These are phyloP conservation scores for Quercus engelmannii DNA, from an alignment of 306 rosid species.

Conservation along the genomic window DNA sequence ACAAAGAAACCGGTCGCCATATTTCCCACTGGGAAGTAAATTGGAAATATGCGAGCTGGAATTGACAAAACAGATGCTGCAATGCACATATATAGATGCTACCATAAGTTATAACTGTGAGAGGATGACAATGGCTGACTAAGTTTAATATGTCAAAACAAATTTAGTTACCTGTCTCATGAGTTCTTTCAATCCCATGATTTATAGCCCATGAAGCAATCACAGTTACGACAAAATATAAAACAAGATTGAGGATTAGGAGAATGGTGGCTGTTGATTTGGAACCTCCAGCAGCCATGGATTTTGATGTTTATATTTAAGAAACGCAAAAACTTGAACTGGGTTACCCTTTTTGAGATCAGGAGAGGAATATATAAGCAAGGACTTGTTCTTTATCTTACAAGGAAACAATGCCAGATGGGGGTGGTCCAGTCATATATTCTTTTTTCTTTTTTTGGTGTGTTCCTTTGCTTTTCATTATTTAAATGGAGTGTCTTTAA, in stretches of 20 bases:
- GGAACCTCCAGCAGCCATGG: conserved; percentile 65
- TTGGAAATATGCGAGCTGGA: conserved; percentile 72
- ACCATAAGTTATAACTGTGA: background rate
- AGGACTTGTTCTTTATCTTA: conserved; percentile 11
- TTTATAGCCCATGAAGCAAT: conserved; percentile 86
- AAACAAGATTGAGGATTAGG: conserved; percentile 52
- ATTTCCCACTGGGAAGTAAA: conserved; percentile 82
- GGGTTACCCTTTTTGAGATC: background rate
- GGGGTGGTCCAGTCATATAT: background rate
- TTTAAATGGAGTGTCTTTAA: conserved; percentile 33
- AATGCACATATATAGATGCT: conserved; percentile 6
- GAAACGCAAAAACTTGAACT: conserved; percentile 11
- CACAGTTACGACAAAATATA: conserved; percentile 58
- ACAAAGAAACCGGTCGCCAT: conserved; percentile 79
- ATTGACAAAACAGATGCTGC: conserved; percentile 63
- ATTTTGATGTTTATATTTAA: conserved; percentile 20
- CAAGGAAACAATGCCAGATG: conserved; percentile 16
- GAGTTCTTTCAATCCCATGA: conserved; percentile 68
- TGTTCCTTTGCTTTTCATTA: conserved; percentile 31
- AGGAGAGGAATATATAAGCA: conserved; percentile 15
- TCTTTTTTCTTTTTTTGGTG: background rate
- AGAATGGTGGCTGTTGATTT: conserved; percentile 59
- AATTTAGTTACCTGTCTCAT: conserved; percentile 51
- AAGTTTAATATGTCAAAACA: background rate
- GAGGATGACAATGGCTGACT: background rate